Percentiles rank a stretch among this genome's conserved stretches.
Conservation (phyloP, 306 rosid species). For the Citrullus colocynthis region DNA sequence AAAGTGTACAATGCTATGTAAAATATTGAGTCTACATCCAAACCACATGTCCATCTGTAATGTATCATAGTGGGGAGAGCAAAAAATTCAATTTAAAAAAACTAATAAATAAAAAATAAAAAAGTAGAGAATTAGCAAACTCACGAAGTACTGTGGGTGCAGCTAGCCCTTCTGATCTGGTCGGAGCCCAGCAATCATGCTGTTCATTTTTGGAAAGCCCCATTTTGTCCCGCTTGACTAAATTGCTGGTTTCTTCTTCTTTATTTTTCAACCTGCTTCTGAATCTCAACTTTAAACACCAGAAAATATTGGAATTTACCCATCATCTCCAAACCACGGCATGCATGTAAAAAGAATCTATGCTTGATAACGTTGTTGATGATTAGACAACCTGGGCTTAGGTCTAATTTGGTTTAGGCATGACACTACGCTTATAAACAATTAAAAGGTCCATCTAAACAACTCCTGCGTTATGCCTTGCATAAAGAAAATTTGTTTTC, state of each 20-base stretch:
- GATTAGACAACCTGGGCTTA: no score
- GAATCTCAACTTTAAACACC: not conserved
- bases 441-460: no score
- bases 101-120: not conserved
- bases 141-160: not conserved
- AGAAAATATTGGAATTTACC: not conserved
- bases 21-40: not conserved
- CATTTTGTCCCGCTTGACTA: not conserved
- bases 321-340: not conserved
- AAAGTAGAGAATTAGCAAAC: not conserved
- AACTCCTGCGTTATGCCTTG: no score
- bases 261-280: not conserved
- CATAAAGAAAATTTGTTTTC: no score
- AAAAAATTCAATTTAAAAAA: not conserved
- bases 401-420: no score
- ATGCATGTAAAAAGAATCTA: not conserved
- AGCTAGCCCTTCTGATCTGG: not conserved
- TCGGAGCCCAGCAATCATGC: not conserved
- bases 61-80: not conserved
- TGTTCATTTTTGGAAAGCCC: not conserved
- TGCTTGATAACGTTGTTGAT: no score
- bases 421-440: no score
- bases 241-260: not conserved
- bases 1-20: not conserved
- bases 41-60: not conserved